Percentiles rank a stretch among this genome's conserved stretches.
phyloP scores from a whole-genome alignment of 2,329 filamentous ascomycete species.

The Leptographium flavum region DNA sequence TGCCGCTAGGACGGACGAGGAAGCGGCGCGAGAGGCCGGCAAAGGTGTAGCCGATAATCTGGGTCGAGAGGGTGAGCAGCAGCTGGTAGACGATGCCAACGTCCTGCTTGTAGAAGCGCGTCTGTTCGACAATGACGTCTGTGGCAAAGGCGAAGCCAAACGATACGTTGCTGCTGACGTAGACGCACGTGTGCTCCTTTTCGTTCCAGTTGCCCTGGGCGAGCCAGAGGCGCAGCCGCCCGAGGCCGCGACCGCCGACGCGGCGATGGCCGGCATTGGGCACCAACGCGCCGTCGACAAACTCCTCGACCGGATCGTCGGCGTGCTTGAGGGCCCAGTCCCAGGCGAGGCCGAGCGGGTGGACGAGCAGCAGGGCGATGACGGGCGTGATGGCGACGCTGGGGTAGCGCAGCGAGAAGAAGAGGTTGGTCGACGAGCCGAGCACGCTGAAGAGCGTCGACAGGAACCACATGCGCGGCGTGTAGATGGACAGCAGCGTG shows the following conservation, averaged over 20 bases:
- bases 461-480: constrained; percentile 73
- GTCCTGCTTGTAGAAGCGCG: constrained; percentile 75
- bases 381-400: constrained; percentile 82
- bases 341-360: constrained; percentile 71
- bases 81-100: constrained; percentile 65
- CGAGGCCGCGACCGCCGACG: constrained; percentile 8
- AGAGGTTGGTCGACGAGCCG: constrained; percentile 72
- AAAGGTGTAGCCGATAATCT: constrained; percentile 76
- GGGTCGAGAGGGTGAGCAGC: constrained; percentile 70
- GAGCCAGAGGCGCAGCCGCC: constrained; percentile 53
- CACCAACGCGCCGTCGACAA: constrained; percentile 26
- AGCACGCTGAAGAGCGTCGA: constrained; percentile 70
- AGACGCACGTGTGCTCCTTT: constrained; percentile 79
- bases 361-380: constrained; percentile 72
- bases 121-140: constrained; percentile 82
- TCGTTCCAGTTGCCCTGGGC: constrained; percentile 74
- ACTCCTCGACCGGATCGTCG: constrained; percentile 33
- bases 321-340: constrained; percentile 58
- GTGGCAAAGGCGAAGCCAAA: constrained; percentile 85
- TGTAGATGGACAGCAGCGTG: constrained; percentile 66
- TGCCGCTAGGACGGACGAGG: constrained; percentile 70
- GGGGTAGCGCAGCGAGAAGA: constrained; percentile 81
- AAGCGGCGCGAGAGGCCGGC: constrained; percentile 70
- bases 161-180: constrained; percentile 79
- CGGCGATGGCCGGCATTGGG: constrained; percentile 7